phyloP scores from a whole-genome alignment of 495 filamentous ascomycete species.

The Parmelia sp. region DNA sequence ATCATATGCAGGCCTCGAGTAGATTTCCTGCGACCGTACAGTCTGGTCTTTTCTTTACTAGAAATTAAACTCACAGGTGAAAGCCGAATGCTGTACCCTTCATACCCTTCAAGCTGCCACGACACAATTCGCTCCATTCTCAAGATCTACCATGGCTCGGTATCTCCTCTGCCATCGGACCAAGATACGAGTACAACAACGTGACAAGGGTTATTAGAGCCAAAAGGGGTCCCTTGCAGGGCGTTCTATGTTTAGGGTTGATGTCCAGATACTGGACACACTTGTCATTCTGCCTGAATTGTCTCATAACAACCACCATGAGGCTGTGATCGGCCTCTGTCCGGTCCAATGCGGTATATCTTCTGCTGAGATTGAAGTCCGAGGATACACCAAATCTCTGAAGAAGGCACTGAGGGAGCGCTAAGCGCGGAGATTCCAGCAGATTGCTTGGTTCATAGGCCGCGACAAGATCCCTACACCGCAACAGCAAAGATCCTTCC shows the following conservation, averaged over 20 bases:
- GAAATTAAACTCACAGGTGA: neutral
- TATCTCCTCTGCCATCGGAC: neutral
- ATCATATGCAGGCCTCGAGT: neutral
- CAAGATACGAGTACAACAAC: neutral
- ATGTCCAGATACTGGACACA: too few species aligned
- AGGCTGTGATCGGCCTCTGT: neutral
- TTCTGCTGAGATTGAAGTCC: neutral
- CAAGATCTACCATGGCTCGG: neutral
- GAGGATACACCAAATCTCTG: neutral
- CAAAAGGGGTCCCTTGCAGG: neutral
- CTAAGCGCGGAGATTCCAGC: conserved; percentile 3
- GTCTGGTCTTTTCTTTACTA: neutral
- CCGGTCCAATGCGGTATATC: neutral
- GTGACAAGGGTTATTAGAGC: neutral
- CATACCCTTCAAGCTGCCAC: neutral
- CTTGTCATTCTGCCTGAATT: neutral
- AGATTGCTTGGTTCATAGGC: neutral
- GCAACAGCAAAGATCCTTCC: neutral
- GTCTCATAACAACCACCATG: neutral
- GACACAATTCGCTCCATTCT: neutral
- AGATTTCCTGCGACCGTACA: neutral
- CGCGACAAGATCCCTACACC: neutral
- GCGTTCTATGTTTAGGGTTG: neutral
- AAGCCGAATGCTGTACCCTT: neutral
- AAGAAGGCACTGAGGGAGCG: neutral